Evolutionary conservation across 2,329 filamentous ascomycete genomes (phyloP), one percentile per base, ranked within the genome.

Genomic region (Botryotinia narcissicola): DNA sequence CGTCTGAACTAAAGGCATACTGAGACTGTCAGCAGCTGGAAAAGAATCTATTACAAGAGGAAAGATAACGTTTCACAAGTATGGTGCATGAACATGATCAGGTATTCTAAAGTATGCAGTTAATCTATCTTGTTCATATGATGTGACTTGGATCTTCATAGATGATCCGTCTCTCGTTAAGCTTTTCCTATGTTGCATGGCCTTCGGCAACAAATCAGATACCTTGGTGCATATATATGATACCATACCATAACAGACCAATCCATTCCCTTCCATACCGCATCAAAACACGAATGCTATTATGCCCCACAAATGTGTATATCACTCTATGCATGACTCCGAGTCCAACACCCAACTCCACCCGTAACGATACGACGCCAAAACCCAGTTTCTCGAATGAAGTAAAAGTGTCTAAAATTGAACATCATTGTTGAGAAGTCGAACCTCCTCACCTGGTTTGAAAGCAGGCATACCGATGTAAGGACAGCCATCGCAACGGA

Each of bases 361-460:
- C 32, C 40, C 25, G n/a, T 68, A 67, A 29, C 25, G 20, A 54
- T n/a, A 35, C 48, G 12, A 72, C 51, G 40, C 48, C 62, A 60
- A 35, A 59, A 60, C 18, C 32, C 37, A 37, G 48, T 57, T 57
- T 25, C 66, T 42, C 35, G 37, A 68, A 57, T 42, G 32, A 67
- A 37, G 35, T 32, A 22, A 46, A 44, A 66, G 37, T 25, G 22
- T 60, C 83, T 80, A 97, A 80, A 97, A 84, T 84, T 97, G 95
- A 74, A 94, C 89, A 80, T 93, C 90, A 77, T 97, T 93, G 82
- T 97, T 95, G 80, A 97, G 82, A 74, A 99, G 86, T 80, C 91
- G 88, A 69, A 98, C 94, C 84, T 98, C 94, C 85, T 99, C 95
- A 25, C 96, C 96, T 5, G 94, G 94, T 86, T 98, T 97, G 86